Conservation (phyloP, 805 yeast species). For the Starmerella riodocensis region DNA sequence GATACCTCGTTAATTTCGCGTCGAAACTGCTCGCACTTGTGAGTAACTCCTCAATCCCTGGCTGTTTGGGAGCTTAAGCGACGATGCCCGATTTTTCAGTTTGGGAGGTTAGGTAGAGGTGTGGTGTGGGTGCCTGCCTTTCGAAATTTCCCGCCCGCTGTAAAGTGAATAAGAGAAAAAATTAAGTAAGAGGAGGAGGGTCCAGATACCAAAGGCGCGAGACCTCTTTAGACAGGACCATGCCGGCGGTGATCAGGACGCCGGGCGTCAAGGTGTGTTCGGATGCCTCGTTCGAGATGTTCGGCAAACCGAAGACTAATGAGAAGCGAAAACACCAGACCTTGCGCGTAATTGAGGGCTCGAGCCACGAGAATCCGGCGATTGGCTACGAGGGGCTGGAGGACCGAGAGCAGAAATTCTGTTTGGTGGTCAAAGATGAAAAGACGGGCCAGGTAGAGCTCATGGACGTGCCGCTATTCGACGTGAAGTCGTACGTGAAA, state of each 20-base stretch:
- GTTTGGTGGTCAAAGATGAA: conserved; percentile 68
- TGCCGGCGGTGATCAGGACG: conserved; percentile 54
- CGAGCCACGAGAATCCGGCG: conserved; percentile 36
- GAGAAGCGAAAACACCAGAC: conserved; percentile 29
- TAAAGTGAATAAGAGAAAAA: no score
- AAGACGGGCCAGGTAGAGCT: conserved; percentile 50
- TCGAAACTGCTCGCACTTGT: no score
- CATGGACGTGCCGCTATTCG: conserved; percentile 48
- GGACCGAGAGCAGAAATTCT: conserved; percentile 37
- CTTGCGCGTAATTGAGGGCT: conserved; percentile 50
- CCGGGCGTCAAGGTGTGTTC: conserved; percentile 56
- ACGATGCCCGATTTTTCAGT: no score
- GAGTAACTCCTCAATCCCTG: no score
- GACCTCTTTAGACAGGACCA: no score
- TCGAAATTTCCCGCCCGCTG: no score
- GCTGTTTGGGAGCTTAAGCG: no score
- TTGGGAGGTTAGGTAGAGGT: no score
- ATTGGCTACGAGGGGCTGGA: conserved; percentile 56
- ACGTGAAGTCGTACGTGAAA: conserved; percentile 50
- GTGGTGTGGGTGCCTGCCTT: no score
- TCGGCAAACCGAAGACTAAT: conserved; percentile 28
- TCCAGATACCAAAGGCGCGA: no score
- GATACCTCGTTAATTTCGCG: no score
- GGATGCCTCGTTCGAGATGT: conserved; percentile 49
- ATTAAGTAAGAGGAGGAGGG: no score